phyloP scores from a whole-genome alignment of 1,284 basidiomycete species.

The Ganoderma sp. region DNA sequence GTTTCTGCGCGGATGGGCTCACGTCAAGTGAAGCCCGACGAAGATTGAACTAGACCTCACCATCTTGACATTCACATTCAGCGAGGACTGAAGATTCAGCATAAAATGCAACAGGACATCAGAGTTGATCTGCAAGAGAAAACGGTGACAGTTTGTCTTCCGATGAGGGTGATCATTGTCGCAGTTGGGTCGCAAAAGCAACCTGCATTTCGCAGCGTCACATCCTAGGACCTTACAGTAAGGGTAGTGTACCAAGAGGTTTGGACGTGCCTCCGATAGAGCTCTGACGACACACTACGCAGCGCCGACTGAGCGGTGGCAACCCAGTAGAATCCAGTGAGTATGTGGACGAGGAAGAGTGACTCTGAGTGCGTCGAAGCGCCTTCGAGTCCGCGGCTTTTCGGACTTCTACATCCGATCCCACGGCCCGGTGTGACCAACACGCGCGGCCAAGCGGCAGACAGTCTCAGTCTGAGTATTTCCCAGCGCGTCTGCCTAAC shows the following conservation, averaged over 20 bases:
- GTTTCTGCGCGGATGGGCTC: background rate
- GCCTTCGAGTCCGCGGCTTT: background rate
- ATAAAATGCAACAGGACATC: too few relatives aligned
- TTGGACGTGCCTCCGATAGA: too few relatives aligned
- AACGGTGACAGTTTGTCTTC: too few relatives aligned
- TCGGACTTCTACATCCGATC: constrained; percentile 1
- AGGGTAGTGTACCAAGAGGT: too few relatives aligned
- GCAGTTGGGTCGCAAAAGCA: too few relatives aligned
- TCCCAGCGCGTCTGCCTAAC: background rate
- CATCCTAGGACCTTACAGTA: too few relatives aligned
- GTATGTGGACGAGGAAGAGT: too few relatives aligned
- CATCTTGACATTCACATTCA: background rate
- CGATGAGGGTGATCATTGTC: background rate
- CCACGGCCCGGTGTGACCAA: constrained; percentile 5
- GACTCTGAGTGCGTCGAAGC: too few relatives aligned
- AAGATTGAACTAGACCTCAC: background rate
- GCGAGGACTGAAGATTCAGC: background rate
- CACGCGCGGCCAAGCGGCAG: background rate
- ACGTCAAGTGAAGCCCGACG: background rate
- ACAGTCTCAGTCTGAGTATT: background rate
- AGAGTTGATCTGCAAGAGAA: background rate
- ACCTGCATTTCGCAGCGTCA: too few relatives aligned
- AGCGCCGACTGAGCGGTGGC: too few relatives aligned
- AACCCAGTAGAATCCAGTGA: too few relatives aligned
- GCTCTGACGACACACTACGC: too few relatives aligned